Evolutionary conservation across 257 asterid species (phyloP), one percentile per base, ranked within the genome.

Genomic region (Solanum megistacrolobum): DNA sequence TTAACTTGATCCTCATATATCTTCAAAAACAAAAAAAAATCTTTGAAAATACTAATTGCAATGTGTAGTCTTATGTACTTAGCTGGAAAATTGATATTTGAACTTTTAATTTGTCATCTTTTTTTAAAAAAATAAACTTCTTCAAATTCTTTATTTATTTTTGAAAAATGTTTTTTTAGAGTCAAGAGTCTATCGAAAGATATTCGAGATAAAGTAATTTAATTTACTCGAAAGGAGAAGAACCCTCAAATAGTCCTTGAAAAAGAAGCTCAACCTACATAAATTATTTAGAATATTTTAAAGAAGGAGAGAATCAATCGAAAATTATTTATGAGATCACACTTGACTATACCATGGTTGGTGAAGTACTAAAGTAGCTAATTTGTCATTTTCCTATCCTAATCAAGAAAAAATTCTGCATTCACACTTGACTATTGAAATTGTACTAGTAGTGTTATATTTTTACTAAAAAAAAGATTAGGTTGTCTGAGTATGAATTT

Each of bases 221-320:
- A 6, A 6, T 55, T 18, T 18, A 2, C 2, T 55, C 65, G 1
- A 55, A 55, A 55, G n/a, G 4, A 55, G 9, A 52, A 52, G n/a
- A 52, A 1, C 43, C n/a, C 23, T 52, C 9, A 52, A 52, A 2
- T 16, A 18, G 0, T 6, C 0, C 10, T 2, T 1, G n/a, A 55
- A 55, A 52, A 52, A 52, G 21, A 7, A 1, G 10, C 62, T 52
- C 3, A 1, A 18, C 4, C n/a, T 52, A 52, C 1, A 2, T 52
- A 16, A 18, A 55, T 1, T 18, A 55, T 55, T 55, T 0, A 16
- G 0, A 3, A 58, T 58, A 58, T 58, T 58, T 58, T 20, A 3
- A 20, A 58, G 9, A 55, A 7, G 1, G 3, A 18, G 1, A 55
- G 3, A 1, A 4, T 3, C 6, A 1, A 3, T 60, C 12, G 1